Evolutionary conservation across 2,329 filamentous ascomycete species (phyloP), one percentile per base, ranked within the genome.

Genomic region (Myriosclerotinia duriaeana): DNA sequence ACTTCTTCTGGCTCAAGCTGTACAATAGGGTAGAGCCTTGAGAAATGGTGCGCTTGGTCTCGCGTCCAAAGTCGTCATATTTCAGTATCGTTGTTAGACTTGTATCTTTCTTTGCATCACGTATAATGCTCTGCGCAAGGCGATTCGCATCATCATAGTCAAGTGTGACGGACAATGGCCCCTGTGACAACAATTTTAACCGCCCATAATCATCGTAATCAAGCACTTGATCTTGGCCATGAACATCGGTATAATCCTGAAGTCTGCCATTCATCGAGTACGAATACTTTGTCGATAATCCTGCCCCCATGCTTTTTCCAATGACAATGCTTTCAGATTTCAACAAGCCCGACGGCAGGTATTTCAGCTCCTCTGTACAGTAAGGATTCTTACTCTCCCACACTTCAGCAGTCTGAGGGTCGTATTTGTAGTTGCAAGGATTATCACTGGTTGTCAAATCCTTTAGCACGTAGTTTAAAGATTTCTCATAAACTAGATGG

Each of bases 191-290:
- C 50, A 34, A 22, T 30, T 53, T 53, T 1, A 53, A 26, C 30
- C 50, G 5, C 30, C 50, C 50, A 34, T 53, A 53, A 53, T 53
- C 50, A 34, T 53, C 50, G 15, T 53, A 53, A 30, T 53, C 26
- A 7, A 34, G 8, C 50, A 53, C 6, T 30, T 53, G 50, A 11
- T 53, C 26, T 34, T 30, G 14, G 14, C 12, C 26, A 34, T 53
- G 50, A 26, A 53, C 50, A 53, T 53, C 50, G 17, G 50, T 53
- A 34, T 53, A 53, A 34, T 7, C 0, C 11, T 53, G 50, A 30
- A 53, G 50, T 17, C 26, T 53, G 26, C 50, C 50, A 53, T 53
- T 53, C 50, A 53, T 53, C 6, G 50, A 53, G 50, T 53, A 34
- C 2, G 50, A 53, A 34, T 53, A 53, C 30, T 53, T 53, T 17